Percentiles rank a stretch among this genome's conserved stretches.
phyloP scores from a whole-genome alignment of 305 asterid genomes.

The Solanum hybrid region DNA sequence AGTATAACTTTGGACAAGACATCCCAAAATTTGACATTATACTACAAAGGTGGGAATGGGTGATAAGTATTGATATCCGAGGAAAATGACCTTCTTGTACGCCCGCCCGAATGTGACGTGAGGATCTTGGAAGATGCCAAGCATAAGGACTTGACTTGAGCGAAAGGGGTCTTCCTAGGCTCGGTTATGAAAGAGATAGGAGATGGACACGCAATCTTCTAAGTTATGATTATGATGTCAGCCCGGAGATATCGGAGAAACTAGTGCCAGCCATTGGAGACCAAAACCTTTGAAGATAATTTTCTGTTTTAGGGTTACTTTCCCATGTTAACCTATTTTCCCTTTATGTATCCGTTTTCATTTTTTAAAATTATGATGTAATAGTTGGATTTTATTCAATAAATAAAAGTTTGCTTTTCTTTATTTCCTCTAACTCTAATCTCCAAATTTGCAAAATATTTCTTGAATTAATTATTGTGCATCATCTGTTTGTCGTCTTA shows the following conservation, averaged over 20 bases:
- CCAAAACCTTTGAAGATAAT: not conserved
- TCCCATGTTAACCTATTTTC: not conserved
- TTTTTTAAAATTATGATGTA: not conserved
- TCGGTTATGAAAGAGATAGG: not conserved
- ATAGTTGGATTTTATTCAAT: not conserved
- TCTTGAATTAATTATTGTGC: not conserved
- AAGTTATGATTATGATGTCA: not conserved
- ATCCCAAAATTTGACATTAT: not conserved
- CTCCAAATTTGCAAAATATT: not conserved
- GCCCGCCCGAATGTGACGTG: too few species aligned
- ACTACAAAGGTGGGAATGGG: not conserved
- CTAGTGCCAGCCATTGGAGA: not conserved
- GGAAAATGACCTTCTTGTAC: not conserved
- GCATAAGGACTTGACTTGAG: not conserved
- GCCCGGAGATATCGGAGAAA: not conserved
- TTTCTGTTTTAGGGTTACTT: not conserved
- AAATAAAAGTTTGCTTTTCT: not conserved
- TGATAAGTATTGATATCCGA: not conserved
- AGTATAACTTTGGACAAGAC: not conserved
- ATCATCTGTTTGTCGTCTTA: not conserved
- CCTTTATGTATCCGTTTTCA: not conserved
- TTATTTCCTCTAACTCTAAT: not conserved
- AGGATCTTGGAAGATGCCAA: not conserved
- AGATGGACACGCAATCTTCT: not conserved
- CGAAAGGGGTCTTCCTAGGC: too few species aligned